Percentiles rank a stretch among this genome's conserved stretches.
Evolutionary conservation across 305 asterid species (phyloP).

Genomic region (Ajuga reptans): DNA sequence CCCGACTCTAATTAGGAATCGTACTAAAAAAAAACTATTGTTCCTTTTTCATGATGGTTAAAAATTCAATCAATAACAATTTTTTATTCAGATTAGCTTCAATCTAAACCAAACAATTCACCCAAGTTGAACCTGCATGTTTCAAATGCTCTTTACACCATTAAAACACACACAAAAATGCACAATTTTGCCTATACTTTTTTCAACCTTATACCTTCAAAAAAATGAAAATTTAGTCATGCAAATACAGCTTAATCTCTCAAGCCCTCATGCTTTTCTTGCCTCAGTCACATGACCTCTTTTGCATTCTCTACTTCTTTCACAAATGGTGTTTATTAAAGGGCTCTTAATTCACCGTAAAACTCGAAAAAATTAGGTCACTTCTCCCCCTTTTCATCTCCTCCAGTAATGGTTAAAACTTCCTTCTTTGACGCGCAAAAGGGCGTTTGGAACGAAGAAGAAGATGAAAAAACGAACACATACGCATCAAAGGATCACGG

Average conservation of each 20-base stretch:
- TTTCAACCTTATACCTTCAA: constrained; percentile 13
- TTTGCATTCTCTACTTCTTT: neutral
- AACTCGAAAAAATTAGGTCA: neutral
- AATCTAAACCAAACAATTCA: constrained; percentile 64
- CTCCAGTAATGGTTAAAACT: constrained; percentile 43
- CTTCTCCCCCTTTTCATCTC: neutral
- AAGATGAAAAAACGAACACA: constrained; percentile 21
- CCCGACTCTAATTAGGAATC: too few species aligned
- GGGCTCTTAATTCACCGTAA: neutral
- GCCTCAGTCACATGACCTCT: constrained; percentile 30
- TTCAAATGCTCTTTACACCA: constrained; percentile 34
- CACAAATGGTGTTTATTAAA: constrained; percentile 23
- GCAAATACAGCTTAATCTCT: constrained; percentile 42
- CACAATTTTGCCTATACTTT: neutral
- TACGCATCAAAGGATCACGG: constrained; percentile 34
- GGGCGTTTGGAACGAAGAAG: constrained; percentile 37
- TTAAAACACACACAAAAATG: constrained; percentile 14
- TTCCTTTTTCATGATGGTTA: neutral
- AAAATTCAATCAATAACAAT: constrained; percentile 20
- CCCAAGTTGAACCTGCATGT: constrained; percentile 52
- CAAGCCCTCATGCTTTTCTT: constrained; percentile 53
- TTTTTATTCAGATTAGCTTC: constrained; percentile 20
- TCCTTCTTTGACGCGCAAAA: constrained; percentile 33
- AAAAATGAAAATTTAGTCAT: constrained; percentile 40
- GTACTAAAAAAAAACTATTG: too few species aligned